Evolutionary conservation across 768 basidiomycete genomes (phyloP), one percentile per base, ranked within the genome.

Genomic region (Clavaria fumosa): DNA sequence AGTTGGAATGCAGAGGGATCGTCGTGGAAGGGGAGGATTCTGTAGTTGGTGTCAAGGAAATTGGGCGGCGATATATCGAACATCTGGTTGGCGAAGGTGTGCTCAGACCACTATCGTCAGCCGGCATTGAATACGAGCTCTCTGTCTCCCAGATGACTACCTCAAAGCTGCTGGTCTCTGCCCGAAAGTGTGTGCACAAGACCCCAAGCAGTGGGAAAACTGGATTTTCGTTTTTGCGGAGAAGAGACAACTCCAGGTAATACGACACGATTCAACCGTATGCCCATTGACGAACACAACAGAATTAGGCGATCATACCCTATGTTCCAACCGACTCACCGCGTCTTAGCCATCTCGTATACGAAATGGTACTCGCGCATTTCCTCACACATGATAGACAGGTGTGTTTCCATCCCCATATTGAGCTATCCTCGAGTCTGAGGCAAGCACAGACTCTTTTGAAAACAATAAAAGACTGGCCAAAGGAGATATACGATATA

Each of bases 221-320:
- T 95, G 84, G 84, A 83, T 96, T 50, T 93, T 95, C 49, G 61
- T 72, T 10, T 97, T 93, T 52, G 82, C 81, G 1, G 75, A 88
- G 53, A 72, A 78, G 47, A 67, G 71, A 18, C 76, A 88, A 40
- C 59, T 96, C 11, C 75, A 82, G 56, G 89, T 85, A 42, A 17
- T 70, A 21, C 10, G 27, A 37, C 15, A 18, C 5, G 9, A 18
- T 11, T 36, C 15, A 27, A n/a, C 14, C 5, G 12, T 28, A 9
- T 11, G 20, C 9, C 3, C 11, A n/a, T n/a, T n/a, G n/a, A n/a
- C n/a, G n/a, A n/a, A n/a, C n/a, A n/a, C n/a, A n/a, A n/a, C n/a
- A n/a, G n/a, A n/a, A 33, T 38, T 45, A 93, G 86, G 66, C 72
- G 4, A 83, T 96, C 41, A 89, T 95, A 24, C 91, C 91, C 0